A percentile compares a stretch with the other conserved stretches of the same genome.
Conservation (phyloP, 805 yeast genomes). For the Candida tibetensis region DNA sequence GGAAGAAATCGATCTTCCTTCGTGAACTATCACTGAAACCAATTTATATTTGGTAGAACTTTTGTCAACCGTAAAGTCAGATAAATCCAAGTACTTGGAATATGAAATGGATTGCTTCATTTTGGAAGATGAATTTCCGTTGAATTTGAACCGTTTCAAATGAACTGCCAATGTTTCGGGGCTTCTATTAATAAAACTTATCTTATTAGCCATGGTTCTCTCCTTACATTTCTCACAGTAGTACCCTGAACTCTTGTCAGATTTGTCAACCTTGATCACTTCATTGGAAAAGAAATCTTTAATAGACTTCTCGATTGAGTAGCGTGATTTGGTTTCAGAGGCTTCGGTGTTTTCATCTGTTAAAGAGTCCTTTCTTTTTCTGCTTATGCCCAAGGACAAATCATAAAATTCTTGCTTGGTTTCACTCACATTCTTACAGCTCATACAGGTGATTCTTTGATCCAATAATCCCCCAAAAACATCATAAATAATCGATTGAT, state of each 20-base stretch:
- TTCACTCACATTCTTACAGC: slow-evolving; percentile 76
- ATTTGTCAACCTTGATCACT: slow-evolving; percentile 61
- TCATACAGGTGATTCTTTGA: slow-evolving; percentile 80
- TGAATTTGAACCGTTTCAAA: slow-evolving; percentile 86
- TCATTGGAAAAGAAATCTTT: slow-evolving; percentile 83
- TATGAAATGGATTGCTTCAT: slow-evolving; percentile 84
- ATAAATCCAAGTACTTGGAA: slow-evolving; percentile 71
- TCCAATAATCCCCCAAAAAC: slow-evolving; percentile 89
- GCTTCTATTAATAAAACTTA: slow-evolving; percentile 68
- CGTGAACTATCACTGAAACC: slow-evolving; percentile 85
- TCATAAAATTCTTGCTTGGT: slow-evolving; percentile 95
- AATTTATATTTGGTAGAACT: slow-evolving; percentile 60
- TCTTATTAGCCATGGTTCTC: slow-evolving; percentile 74
- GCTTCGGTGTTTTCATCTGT: not conserved
- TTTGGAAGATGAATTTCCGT: slow-evolving; percentile 75
- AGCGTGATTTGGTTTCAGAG: slow-evolving; percentile 26
- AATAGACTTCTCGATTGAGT: slow-evolving; percentile 72
- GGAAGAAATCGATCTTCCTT: slow-evolving; percentile 85
- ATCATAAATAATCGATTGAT: slow-evolving; percentile 80
- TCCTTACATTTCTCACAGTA: slow-evolving; percentile 83
- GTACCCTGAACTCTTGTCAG: slow-evolving; percentile 69
- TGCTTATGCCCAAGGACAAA: slow-evolving; percentile 73
- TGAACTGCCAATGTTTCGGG: slow-evolving; percentile 89
- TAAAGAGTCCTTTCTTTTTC: slow-evolving; percentile 23
- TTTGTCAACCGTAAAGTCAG: slow-evolving; percentile 44